Evolutionary conservation across 2,329 filamentous ascomycete genomes (phyloP).

Genomic region (Alternaria atra): DNA sequence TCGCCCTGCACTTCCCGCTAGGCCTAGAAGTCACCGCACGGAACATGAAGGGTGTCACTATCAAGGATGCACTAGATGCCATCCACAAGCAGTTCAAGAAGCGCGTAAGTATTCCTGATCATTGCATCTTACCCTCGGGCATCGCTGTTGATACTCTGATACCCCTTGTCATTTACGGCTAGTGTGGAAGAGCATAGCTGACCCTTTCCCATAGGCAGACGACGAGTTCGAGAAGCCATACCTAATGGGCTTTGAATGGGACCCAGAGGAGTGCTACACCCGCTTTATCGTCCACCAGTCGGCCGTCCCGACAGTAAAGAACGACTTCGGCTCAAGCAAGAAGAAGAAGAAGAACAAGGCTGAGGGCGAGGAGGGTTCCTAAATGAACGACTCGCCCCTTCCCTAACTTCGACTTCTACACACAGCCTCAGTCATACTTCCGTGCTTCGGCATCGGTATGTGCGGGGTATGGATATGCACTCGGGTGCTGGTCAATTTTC

Average conservation of each 20-base stretch:
- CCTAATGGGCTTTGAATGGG: conserved; percentile 95
- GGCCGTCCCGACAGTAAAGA: conserved; percentile 60
- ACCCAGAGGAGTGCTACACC: conserved; percentile 90
- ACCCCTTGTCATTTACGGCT: not conserved
- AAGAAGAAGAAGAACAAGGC: conserved; percentile 53
- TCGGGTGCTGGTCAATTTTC: conserved; percentile 39
- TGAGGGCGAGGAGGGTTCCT: conserved; percentile 35
- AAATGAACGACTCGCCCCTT: conserved; percentile 52
- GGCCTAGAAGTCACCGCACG: conserved; percentile 88
- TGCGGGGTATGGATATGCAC: conserved; percentile 34
- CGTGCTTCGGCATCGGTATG: conserved; percentile 33
- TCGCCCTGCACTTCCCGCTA: conserved; percentile 90
- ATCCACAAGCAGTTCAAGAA: conserved; percentile 98
- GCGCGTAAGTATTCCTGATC: conserved; percentile 69
- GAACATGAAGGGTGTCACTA: conserved; percentile 93
- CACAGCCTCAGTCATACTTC: conserved; percentile 31
- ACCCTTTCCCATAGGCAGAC: conserved; percentile 66
- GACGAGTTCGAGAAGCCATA: conserved; percentile 89
- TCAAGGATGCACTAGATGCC: conserved; percentile 95
- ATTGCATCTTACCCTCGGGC: not conserved
- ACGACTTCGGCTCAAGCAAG: conserved; percentile 56
- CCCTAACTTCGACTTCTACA: conserved; percentile 44
- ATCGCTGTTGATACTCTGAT: not conserved
- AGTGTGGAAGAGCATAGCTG: conserved; percentile 20
- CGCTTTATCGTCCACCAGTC: conserved; percentile 86